These are phyloP conservation scores for Dictyostelium capitatum DNA, from an alignment of 78 protist species.

Conservation along the genomic window DNA sequence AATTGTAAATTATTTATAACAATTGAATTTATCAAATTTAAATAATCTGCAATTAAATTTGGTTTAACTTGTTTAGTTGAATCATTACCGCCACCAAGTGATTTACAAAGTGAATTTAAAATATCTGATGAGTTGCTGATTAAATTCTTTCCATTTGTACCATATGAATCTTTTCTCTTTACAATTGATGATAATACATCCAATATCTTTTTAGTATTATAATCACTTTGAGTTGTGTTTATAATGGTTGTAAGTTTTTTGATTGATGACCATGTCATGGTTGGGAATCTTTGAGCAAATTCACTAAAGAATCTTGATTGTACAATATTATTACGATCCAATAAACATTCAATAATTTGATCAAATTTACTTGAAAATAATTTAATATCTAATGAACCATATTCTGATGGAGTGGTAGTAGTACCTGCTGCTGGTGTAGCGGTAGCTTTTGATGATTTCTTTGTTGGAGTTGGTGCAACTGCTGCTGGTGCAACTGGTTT, in stretches of 20 bases:
- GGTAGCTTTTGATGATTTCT: background rate
- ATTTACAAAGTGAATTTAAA: background rate
- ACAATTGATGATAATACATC: background rate
- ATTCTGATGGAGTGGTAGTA: background rate
- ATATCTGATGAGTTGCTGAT: background rate
- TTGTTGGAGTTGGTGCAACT: background rate
- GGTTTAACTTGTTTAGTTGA: background rate
- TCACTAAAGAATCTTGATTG: constrained; percentile 51
- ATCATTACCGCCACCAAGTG: background rate
- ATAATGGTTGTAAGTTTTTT: background rate
- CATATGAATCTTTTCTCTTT: constrained; percentile 11
- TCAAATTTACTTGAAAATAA: constrained; percentile 9
- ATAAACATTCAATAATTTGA: constrained; percentile 13
- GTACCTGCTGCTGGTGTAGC: background rate
- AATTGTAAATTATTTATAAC: background rate
- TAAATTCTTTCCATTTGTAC: background rate
- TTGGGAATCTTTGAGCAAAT: constrained; percentile 63
- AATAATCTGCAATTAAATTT: background rate
- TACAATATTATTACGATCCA: constrained; percentile 5
- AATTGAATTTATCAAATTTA: background rate
- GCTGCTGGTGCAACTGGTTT: background rate
- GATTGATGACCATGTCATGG: constrained; percentile 9
- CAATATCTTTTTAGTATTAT: constrained; percentile 28
- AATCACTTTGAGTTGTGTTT: background rate
- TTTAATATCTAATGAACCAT: constrained; percentile 19